A percentile compares a stretch with the other conserved stretches of the same genome.
Evolutionary conservation across 2,329 filamentous ascomycete genomes (phyloP).

Genomic region (Alternaria panax): DNA sequence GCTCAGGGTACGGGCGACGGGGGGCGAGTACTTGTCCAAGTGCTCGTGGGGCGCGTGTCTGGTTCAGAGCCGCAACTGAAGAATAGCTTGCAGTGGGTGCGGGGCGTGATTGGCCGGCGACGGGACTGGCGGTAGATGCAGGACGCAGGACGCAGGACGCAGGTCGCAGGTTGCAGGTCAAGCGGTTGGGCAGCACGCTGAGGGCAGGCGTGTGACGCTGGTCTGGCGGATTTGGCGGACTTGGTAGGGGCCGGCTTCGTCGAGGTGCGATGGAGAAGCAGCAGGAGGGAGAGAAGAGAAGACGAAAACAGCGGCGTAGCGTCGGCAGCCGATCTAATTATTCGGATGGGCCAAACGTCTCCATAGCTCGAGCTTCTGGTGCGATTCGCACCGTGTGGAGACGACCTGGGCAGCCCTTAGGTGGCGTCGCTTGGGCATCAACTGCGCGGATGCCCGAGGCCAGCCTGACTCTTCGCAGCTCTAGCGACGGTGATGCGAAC

Average conservation of each 20-base stretch:
- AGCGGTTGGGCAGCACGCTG: constrained; percentile 37
- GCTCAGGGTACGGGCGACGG: constrained; percentile 30
- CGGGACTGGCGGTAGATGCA: constrained; percentile 25
- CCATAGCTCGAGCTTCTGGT: constrained; percentile 35
- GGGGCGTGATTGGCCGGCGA: constrained; percentile 26
- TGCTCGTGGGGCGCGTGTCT: not conserved
- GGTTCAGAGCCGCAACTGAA: constrained; percentile 27
- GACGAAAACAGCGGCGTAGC: constrained; percentile 23
- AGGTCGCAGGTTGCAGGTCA: constrained; percentile 36
- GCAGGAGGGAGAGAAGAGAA: constrained; percentile 22
- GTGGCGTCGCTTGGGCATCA: constrained; percentile 42
- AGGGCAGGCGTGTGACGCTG: constrained; percentile 4
- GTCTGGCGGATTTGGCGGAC: not conserved
- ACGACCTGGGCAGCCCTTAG: constrained; percentile 18
- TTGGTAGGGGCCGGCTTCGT: not conserved
- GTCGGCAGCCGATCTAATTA: constrained; percentile 40
- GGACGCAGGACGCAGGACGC: constrained; percentile 21
- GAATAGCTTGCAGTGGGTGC: constrained; percentile 29
- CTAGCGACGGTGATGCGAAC: constrained; percentile 4
- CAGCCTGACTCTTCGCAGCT: constrained; percentile 6
- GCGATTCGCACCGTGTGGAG: constrained; percentile 38
- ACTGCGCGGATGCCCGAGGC: constrained; percentile 25
- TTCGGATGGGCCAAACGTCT: constrained; percentile 33
- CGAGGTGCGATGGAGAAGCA: constrained; percentile 19
- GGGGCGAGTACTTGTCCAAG: constrained; percentile 17